Evolutionary conservation across 202 grass and related monocot species (phyloP).

Genomic region (Brachypodium distachyon): DNA sequence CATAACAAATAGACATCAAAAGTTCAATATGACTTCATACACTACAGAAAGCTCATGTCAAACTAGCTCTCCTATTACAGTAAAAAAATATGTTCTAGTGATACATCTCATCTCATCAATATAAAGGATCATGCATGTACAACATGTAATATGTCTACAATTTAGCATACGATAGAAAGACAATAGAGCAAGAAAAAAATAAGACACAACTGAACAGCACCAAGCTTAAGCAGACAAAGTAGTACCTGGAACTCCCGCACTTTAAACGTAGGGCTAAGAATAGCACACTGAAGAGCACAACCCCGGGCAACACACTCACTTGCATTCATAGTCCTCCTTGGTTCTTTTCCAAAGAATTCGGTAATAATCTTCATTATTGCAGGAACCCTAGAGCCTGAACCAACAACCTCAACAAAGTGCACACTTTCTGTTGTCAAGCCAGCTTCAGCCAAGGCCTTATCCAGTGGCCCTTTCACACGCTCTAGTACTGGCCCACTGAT

Average conservation of each 20-base stretch:
- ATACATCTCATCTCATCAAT: neutral
- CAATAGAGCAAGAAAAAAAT: neutral
- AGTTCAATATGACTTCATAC: neutral
- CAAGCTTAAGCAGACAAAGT: neutral
- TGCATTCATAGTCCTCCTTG: constrained; percentile 89
- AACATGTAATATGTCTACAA: neutral
- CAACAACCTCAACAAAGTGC: constrained; percentile 92
- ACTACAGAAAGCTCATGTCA: neutral
- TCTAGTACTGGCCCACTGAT: constrained; percentile 62
- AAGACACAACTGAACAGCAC: neutral
- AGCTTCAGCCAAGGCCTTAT: constrained; percentile 70
- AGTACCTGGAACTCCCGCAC: constrained; percentile 94
- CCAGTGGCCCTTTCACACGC: constrained; percentile 72
- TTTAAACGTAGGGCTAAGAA: constrained; percentile 96
- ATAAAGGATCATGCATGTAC: neutral
- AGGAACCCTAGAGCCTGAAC: constrained; percentile 85
- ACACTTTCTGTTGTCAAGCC: constrained; percentile 44
- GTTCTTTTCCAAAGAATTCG: constrained; percentile 86
- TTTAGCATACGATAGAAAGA: neutral
- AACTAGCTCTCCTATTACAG: neutral
- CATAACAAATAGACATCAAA: neutral
- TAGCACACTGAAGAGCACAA: constrained; percentile 90
- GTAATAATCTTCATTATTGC: constrained; percentile 90
- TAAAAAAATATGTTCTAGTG: neutral
- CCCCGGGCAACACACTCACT: constrained; percentile 93